phyloP scores from a whole-genome alignment of 805 yeast genomes.

The Yamadazyma ubonensis region DNA sequence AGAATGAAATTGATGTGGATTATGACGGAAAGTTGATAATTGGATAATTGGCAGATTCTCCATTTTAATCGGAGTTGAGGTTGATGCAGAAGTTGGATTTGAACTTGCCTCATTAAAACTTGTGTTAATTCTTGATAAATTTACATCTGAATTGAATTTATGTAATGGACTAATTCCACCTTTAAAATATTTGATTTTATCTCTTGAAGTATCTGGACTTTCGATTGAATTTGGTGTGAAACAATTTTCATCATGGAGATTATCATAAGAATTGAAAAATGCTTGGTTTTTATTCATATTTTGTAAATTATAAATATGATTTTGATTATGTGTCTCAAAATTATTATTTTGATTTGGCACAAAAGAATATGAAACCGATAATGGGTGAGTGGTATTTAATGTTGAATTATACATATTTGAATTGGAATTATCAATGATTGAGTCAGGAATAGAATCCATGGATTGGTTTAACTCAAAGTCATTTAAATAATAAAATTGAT shows the following conservation, averaged over 20 bases:
- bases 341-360: conserved; percentile 8
- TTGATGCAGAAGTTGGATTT: conserved; percentile 6
- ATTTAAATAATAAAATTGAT: conserved; percentile 22
- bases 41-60: conserved; percentile 1
- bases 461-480: conserved; percentile 26
- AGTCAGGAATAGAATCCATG: conserved; percentile 29
- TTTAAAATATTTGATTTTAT: neutral
- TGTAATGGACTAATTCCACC: conserved; percentile 4
- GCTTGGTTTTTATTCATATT: conserved; percentile 4
- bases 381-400: conserved; percentile 1
- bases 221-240: neutral
- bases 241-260: conserved; percentile 4
- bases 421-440: conserved; percentile 8
- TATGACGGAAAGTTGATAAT: conserved; percentile 10
- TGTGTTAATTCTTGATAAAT: conserved; percentile 5
- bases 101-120: conserved; percentile 6
- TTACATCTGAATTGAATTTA: conserved; percentile 7
- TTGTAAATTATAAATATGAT: conserved; percentile 7
- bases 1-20: conserved; percentile 5
- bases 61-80: conserved; percentile 6
- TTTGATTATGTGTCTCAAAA: conserved; percentile 13
- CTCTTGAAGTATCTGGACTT: neutral
- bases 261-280: conserved; percentile 9
- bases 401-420: neutral
- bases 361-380: conserved; percentile 3